Percentiles rank a stretch among this genome's conserved stretches.
Conservation (phyloP, 306 rosid species). For the Vigna radiata region DNA sequence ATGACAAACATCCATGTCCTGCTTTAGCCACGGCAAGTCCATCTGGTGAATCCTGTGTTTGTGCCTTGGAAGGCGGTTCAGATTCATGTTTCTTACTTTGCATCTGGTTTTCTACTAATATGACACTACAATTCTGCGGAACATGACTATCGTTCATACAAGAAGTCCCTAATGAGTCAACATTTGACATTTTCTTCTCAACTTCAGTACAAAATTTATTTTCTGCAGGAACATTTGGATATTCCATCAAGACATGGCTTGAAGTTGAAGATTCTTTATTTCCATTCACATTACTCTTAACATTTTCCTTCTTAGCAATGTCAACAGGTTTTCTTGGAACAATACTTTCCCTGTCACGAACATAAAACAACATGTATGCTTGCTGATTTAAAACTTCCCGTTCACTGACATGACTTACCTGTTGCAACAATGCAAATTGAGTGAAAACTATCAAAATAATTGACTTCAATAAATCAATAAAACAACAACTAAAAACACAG, state of each 20-base stretch:
- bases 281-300: slow-evolving; percentile 49
- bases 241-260: slow-evolving; percentile 52
- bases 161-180: slow-evolving; percentile 45
- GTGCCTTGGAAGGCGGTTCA: slow-evolving; percentile 41
- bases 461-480: neutral
- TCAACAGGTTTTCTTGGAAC: slow-evolving; percentile 61
- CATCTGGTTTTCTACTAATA: slow-evolving; percentile 38
- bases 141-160: slow-evolving; percentile 40
- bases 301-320: slow-evolving; percentile 58
- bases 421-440: slow-evolving; percentile 41
- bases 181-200: slow-evolving; percentile 48
- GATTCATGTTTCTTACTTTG: slow-evolving; percentile 47
- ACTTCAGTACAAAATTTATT: slow-evolving; percentile 39
- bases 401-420: slow-evolving; percentile 84
- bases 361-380: slow-evolving; percentile 99
- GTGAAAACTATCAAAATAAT: neutral
- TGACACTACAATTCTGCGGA: slow-evolving; percentile 32
- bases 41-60: slow-evolving; percentile 11
- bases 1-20: slow-evolving; percentile 44
- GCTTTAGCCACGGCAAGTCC: slow-evolving; percentile 43
- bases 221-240: slow-evolving; percentile 49
- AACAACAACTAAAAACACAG: too few species aligned
- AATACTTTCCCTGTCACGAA: slow-evolving; percentile 73
- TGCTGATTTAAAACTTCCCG: slow-evolving; percentile 80
- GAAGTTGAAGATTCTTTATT: slow-evolving; percentile 40